Conservation (phyloP, 2,329 filamentous ascomycete genomes). For the Colletotrichum tamarilloi region DNA sequence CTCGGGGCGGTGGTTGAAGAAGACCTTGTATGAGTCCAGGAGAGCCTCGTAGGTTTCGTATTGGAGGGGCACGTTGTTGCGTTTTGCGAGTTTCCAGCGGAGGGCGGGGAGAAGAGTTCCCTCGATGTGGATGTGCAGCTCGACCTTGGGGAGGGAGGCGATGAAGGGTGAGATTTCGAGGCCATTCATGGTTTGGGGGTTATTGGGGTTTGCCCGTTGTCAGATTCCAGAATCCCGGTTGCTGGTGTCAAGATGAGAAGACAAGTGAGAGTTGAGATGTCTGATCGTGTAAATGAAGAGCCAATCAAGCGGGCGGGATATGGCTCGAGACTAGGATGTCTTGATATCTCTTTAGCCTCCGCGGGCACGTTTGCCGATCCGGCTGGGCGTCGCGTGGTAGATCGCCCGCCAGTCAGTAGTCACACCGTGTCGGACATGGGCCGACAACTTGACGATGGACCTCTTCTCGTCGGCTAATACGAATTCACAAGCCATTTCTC, state of each 20-base stretch:
- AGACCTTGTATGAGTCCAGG: slow-evolving; percentile 66
- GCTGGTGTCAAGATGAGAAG: background rate
- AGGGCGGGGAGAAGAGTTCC: slow-evolving; percentile 77
- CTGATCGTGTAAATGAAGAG: background rate
- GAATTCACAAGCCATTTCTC: background rate
- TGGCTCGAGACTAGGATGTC: background rate
- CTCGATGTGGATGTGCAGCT: slow-evolving; percentile 85
- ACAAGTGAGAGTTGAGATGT: background rate
- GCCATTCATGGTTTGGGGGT: slow-evolving; percentile 40
- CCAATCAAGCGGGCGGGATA: background rate
- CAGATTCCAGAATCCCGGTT: background rate
- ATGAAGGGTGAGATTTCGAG: slow-evolving; percentile 61
- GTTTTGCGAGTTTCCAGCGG: slow-evolving; percentile 74
- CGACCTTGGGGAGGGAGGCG: slow-evolving; percentile 77
- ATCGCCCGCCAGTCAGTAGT: background rate
- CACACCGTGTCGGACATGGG: background rate
- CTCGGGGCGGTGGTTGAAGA: slow-evolving; percentile 50
- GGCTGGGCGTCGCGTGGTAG: background rate
- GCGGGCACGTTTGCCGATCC: background rate
- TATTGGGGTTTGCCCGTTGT: background rate
- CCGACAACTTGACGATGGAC: background rate
- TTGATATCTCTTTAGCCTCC: background rate
- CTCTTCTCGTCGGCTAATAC: background rate
- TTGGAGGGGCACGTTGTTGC: slow-evolving; percentile 72
- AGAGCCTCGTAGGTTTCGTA: slow-evolving; percentile 72